Base-by-base conservation (phyloP, 2,329 filamentous ascomycete genomes). In the Aspergillus costaricaensis region DNA sequence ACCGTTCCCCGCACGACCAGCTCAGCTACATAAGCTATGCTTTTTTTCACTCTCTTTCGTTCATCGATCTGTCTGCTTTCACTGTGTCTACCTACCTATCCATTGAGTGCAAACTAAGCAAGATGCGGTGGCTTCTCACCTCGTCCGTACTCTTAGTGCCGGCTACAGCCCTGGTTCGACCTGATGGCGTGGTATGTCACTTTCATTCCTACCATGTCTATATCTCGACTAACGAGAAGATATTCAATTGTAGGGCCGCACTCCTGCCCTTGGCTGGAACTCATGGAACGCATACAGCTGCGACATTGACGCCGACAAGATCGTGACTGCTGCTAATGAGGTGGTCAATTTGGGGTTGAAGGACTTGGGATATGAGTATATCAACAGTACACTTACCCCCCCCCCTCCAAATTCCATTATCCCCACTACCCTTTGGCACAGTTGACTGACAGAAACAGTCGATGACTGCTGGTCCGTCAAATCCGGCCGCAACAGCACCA, bases 381-480 rank as follows among this genome's bases (percentile, higher is more conserved):
- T 84, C 19, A 76, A 74, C 44, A 74, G 65, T 65, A 57, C 3
- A 10, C n/a, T 19, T 17, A 12, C 14, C n/a, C 23, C 23, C n/a
- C 23, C 23, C n/a, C 6, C 23, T 12, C 14, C 23, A 21, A 21
- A 21, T 21, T 21, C 21, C 3, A 5, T 14, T 10, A 15, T 17
- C 19, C 17, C 25, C 9, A 38, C 7, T 8, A 27, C 25, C 25
- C 25, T 8, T 27, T 27, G 25, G 25, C 25, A 27, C 25, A 8
- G 6, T 27, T 27, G 7, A 27, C 25, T 27, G 2, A 27, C 25
- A 27, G 25, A 27, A 1, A 27, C 25, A 27, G 73, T 86, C 60
- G 86, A 89, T 71, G 87, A 89, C 68, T 88, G 86, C 74, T 90
- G 82, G 83, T 79, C 79, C 7, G 64, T 80, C 58, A 79, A 82